Percentiles rank a stretch among this genome's conserved stretches.
phyloP scores from a whole-genome alignment of 768 basidiomycete species.

The Serpula lacrymans region DNA sequence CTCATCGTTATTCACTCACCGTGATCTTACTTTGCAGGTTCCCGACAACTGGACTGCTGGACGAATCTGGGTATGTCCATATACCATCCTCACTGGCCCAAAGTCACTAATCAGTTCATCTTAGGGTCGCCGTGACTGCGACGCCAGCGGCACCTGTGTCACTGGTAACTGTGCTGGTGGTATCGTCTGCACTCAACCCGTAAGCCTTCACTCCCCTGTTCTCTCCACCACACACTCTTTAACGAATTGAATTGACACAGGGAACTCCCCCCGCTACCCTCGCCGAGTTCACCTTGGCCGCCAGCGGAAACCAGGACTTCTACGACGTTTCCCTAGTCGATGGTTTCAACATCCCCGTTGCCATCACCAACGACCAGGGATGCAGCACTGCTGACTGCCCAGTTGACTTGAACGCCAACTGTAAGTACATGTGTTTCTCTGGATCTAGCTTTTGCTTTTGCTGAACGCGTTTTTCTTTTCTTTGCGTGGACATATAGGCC shows the following conservation, averaged over 20 bases:
- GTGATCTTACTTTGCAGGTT: slow-evolving; percentile 35
- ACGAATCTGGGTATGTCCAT: slow-evolving; percentile 51
- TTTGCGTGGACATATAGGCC: slow-evolving; percentile 32
- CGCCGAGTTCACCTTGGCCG: slow-evolving; percentile 63
- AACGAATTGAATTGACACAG: slow-evolving; percentile 17
- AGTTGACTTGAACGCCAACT: slow-evolving; percentile 58
- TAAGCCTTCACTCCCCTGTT: slow-evolving; percentile 12
- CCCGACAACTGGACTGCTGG: slow-evolving; percentile 65
- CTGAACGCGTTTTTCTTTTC: not conserved
- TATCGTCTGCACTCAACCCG: slow-evolving; percentile 45
- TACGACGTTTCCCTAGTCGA: slow-evolving; percentile 70
- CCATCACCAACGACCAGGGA: slow-evolving; percentile 51
- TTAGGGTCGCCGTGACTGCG: slow-evolving; percentile 54
- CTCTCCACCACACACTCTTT: not conserved
- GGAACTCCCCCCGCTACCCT: slow-evolving; percentile 66
- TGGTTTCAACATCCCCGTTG: slow-evolving; percentile 60
- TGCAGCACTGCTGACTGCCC: slow-evolving; percentile 57
- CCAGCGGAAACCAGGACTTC: slow-evolving; percentile 41
- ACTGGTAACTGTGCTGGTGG: slow-evolving; percentile 72
- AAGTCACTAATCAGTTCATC: slow-evolving; percentile 12
- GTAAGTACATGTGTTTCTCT: slow-evolving; percentile 26
- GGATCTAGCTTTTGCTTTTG: not conserved
- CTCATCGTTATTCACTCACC: no score
- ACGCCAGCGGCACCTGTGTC: slow-evolving; percentile 56
- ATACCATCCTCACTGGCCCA: not conserved